Evolutionary conservation across 2,329 filamentous ascomycete species (phyloP), one percentile per base, ranked within the genome.

Genomic region (Neofusicoccum parvum): DNA sequence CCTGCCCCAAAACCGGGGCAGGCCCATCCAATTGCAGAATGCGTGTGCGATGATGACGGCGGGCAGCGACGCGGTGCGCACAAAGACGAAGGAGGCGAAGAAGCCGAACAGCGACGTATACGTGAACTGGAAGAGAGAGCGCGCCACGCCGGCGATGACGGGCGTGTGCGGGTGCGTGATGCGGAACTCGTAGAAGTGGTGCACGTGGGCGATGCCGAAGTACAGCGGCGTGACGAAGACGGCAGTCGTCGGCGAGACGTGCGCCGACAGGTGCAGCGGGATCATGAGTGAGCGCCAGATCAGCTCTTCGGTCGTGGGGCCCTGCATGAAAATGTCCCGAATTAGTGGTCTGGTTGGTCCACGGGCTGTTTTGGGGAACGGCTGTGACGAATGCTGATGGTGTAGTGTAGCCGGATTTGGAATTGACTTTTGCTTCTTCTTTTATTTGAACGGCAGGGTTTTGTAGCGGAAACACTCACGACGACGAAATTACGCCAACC

Each of bases 21-120:
- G 81, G 7, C 95, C 95, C 85, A 94, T 91, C 81, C 87, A 91
- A 75, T 99, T 99, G 81, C 95, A 99, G 75, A 98, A 95, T 10
- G 87, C 85, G 74, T 99, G 95, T 5, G 92, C 89, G 20, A 89
- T 74, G 62, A 94, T 88, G 37, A 90, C 90, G 12, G 91, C 89
- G 46, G 89, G 83, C 45, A 98, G 79, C 54, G 90, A 96, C 3
- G 92, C 93, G 0, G 93, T 96, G 41, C 94, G 88, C 20, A 99
- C 75, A 73, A 91, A 97, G 20, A 97, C 73, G 72, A 98, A 99
- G 0, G 92, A 93, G 4, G 91, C 94, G 78, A 95, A 97, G 78
- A 92, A 93, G 68, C 95, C 95, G 73, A 99, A 99, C 5, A 98
- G 78, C 6, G 92, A 94, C 0, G 95, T 99, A 78, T 96, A 99